phyloP scores from a whole-genome alignment of 108 stramenopile species.

The Asterionellopsis glacialis region DNA sequence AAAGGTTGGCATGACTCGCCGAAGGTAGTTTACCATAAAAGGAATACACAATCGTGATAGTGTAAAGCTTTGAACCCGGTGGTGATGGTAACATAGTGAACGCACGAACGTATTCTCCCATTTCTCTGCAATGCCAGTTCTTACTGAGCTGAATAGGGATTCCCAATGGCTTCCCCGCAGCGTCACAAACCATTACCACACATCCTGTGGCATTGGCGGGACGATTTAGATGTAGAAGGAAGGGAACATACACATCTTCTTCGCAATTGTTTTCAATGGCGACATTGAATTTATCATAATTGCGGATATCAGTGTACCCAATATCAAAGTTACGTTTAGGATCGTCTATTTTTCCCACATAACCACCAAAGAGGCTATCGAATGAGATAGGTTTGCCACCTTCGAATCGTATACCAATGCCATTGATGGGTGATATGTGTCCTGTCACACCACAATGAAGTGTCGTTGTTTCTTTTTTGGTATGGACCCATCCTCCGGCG shows the following conservation, averaged over 20 bases:
- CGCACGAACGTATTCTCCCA: neutral
- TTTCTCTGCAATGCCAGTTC: conserved; percentile 7
- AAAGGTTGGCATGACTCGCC: conserved; percentile 4
- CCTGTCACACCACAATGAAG: too few relatives aligned
- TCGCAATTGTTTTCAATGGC: conserved; percentile 3
- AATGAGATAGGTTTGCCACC: too few relatives aligned
- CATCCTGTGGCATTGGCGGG: conserved; percentile 3
- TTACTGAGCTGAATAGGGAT: conserved; percentile 3
- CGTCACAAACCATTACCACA: neutral
- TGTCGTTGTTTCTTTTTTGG: too few relatives aligned
- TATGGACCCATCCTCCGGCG: too few relatives aligned
- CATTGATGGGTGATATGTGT: too few relatives aligned
- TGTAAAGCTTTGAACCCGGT: neutral
- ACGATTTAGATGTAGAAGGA: neutral
- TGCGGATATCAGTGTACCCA: conserved; percentile 8
- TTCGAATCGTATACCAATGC: too few relatives aligned
- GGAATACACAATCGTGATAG: neutral
- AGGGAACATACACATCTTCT: conserved; percentile 1
- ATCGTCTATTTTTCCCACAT: too few relatives aligned
- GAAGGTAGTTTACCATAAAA: conserved; percentile 3
- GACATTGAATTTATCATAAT: neutral
- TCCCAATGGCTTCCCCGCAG: neutral
- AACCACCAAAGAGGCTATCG: too few relatives aligned
- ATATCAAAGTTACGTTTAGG: neutral
- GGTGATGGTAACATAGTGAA: conserved; percentile 1